Percentiles rank a stretch among this genome's conserved stretches.
Evolutionary conservation across 1,139 yeast species (phyloP).

Genomic region (Yarrowia galli): DNA sequence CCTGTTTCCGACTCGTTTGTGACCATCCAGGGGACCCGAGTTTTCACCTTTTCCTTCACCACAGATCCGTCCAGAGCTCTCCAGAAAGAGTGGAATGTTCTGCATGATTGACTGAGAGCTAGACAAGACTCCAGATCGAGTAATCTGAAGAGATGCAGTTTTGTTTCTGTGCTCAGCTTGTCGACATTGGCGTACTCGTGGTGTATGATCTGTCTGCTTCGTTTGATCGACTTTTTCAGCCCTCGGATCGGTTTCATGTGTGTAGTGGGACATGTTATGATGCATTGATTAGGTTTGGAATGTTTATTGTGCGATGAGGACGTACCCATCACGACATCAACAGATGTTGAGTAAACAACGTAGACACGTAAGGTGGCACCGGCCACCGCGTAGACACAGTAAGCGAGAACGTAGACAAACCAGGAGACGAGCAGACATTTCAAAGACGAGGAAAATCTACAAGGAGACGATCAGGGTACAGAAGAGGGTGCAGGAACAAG

Average conservation of each 20-base stretch:
- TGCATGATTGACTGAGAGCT: background rate
- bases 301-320: background rate
- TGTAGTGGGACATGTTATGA: too few relatives aligned
- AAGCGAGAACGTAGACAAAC: too few relatives aligned
- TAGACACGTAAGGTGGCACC: too few relatives aligned
- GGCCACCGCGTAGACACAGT: too few relatives aligned
- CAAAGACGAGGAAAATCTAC: too few relatives aligned
- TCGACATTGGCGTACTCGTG: background rate
- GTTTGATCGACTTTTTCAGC: background rate
- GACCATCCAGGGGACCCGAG: background rate
- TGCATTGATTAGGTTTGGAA: background rate
- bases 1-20: background rate
- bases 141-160: background rate
- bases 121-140: background rate
- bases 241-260: too few relatives aligned
- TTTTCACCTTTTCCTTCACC: background rate
- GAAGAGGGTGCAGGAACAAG: too few relatives aligned
- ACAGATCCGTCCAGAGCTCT: background rate
- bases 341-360: too few relatives aligned
- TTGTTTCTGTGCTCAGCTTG: background rate
- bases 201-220: background rate
- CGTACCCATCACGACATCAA: too few relatives aligned
- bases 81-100: background rate
- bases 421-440: too few relatives aligned
- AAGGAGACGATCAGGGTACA: too few relatives aligned